Evolutionary conservation across 805 yeast genomes (phyloP).

Genomic region (Candida corydali): DNA sequence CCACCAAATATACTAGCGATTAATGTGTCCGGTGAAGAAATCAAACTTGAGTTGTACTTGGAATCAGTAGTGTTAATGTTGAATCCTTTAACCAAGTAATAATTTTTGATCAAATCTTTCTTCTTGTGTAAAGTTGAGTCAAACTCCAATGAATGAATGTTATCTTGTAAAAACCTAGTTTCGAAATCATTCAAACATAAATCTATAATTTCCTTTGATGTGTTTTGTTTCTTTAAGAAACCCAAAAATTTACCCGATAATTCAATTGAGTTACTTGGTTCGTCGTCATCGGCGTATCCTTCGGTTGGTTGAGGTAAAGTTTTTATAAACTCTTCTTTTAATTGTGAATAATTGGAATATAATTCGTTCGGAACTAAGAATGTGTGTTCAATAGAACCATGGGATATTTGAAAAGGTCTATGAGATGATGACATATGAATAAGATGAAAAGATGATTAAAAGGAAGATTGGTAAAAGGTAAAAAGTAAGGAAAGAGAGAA

Average conservation of each 20-base stretch:
- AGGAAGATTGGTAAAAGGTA: too few relatives aligned
- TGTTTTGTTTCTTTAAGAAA: conserved; percentile 48
- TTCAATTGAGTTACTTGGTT: conserved; percentile 84
- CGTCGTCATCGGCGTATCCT: conserved; percentile 79
- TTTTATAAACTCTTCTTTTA: conserved; percentile 80
- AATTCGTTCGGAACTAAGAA: conserved; percentile 79
- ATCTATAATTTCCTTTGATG: conserved; percentile 64
- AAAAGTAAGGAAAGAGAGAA: background rate
- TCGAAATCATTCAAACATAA: conserved; percentile 81
- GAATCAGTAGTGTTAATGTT: conserved; percentile 15
- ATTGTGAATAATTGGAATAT: conserved; percentile 77
- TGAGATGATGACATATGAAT: conserved; percentile 18
- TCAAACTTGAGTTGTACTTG: conserved; percentile 50
- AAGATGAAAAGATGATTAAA: too few relatives aligned
- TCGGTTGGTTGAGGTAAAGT: conserved; percentile 77
- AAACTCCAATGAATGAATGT: conserved; percentile 81
- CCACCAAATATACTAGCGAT: conserved; percentile 94
- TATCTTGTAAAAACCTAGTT: conserved; percentile 62
- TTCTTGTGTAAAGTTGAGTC: conserved; percentile 72
- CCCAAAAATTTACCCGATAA: conserved; percentile 82
- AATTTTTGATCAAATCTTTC: conserved; percentile 71
- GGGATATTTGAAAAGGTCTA: conserved; percentile 79
- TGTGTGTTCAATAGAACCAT: conserved; percentile 86
- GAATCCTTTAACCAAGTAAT: conserved; percentile 46
- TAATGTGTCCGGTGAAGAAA: conserved; percentile 60